Conservation (phyloP, 78 protist genomes). For the Dictyostelium purpureum region DNA sequence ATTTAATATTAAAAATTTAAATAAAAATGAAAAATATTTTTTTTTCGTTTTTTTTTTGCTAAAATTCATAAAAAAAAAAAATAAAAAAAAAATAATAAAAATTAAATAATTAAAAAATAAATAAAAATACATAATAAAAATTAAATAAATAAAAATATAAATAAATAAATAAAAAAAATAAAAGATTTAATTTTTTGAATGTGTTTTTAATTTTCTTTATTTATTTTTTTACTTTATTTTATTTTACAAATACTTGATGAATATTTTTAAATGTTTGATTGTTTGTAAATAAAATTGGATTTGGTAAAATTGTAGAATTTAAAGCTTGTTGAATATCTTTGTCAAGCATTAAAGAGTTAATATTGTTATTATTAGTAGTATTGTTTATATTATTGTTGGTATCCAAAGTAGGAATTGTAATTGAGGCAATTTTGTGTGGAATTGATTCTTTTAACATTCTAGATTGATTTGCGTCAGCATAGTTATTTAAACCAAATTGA, state of each 20-base stretch:
- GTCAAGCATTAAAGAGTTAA: neutral
- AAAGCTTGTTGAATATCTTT: conserved; percentile 32
- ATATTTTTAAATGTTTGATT: conserved; percentile 8
- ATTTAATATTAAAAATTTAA: too few relatives aligned
- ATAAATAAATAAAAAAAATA: too few relatives aligned
- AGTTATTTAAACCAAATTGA: conserved; percentile 5
- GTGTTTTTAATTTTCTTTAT: neutral
- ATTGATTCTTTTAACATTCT: conserved; percentile 5
- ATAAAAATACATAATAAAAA: neutral
- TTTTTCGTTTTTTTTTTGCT: neutral
- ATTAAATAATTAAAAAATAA: neutral
- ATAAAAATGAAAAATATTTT: neutral
- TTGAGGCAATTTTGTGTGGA: neutral
- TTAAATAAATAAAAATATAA: too few relatives aligned
- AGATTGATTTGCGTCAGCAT: conserved; percentile 34
- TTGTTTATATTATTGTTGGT: neutral
- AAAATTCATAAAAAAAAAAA: neutral
- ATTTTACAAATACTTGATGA: conserved; percentile 15
- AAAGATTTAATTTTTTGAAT: neutral
- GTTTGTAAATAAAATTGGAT: conserved; percentile 9
- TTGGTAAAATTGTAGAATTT: neutral
- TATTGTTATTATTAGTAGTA: neutral
- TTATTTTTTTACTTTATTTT: neutral
- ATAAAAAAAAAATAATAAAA: neutral
- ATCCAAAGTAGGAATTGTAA: conserved; percentile 7